phyloP scores from a whole-genome alignment of 139 green algal genomes.

The Monoraphidium neglectum region DNA sequence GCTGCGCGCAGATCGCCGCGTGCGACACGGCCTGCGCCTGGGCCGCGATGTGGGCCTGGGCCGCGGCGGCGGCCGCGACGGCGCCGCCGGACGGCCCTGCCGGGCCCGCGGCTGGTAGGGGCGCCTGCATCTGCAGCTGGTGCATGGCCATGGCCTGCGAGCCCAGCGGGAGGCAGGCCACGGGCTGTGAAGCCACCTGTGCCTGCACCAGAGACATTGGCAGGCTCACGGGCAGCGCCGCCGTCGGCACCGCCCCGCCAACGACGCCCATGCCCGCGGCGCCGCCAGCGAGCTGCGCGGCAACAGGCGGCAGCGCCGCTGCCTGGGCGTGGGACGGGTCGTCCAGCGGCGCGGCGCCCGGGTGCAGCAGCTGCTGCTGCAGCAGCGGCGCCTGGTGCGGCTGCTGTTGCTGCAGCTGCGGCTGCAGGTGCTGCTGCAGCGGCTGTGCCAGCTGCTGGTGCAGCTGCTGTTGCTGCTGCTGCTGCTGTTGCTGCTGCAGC shows the following conservation, averaged over 20 bases:
- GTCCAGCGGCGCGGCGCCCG: too few relatives aligned
- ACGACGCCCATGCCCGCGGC: not conserved
- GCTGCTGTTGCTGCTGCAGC: not conserved
- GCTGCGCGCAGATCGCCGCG: slow-evolving; percentile 18
- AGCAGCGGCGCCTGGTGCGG: not conserved
- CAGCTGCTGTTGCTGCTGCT: slow-evolving; percentile 1
- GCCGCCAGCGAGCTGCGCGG: not conserved
- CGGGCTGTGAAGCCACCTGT: too few relatives aligned
- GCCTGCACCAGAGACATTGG: not conserved
- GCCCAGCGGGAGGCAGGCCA: too few relatives aligned
- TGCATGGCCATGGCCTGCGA: too few relatives aligned
- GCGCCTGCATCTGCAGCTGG: too few relatives aligned
- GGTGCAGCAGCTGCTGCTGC: slow-evolving; percentile 26
- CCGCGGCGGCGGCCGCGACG: too few relatives aligned
- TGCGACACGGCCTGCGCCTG: too few relatives aligned
- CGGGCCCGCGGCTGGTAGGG: too few relatives aligned
- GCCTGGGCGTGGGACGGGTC: too few relatives aligned
- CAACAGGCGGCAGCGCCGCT: not conserved
- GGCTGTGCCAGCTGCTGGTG: not conserved
- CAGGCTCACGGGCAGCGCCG: slow-evolving; percentile 5
- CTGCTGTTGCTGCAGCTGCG: not conserved
- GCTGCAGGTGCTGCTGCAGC: slow-evolving; percentile 1
- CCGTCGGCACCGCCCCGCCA: not conserved
- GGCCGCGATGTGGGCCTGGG: too few relatives aligned
- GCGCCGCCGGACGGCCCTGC: too few relatives aligned